Evolutionary conservation across 2,329 filamentous ascomycete species (phyloP), one percentile per base, ranked within the genome.

Genomic region (Ophiocordyceps polyrhachis-furcata): DNA sequence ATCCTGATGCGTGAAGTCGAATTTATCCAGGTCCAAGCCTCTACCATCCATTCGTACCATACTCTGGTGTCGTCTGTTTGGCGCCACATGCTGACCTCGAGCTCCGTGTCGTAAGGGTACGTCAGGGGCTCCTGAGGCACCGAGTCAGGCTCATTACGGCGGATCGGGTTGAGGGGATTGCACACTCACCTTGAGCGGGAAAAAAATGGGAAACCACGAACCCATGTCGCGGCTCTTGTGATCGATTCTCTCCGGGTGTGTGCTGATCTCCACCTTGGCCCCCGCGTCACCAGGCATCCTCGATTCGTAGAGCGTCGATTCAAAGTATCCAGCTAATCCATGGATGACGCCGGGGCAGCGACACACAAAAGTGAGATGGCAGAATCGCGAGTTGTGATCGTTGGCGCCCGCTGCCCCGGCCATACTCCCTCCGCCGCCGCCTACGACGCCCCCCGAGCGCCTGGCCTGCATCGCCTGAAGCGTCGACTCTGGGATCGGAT

Each of bases 151-250:
- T 21, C 38, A 15, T 23, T 11, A 13, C 38, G 19, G 6, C 13
- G 8, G 8, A 15, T 12, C 5, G 19, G 19, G 25, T 41, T 4
- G 13, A 6, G 38, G 3, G 35, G 31, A 3, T n/a, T 1, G n/a
- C 15, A 28, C 9, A 59, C 74, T 56, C 68, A 88, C 87, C 77
- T 91, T 93, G 14, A 98, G 66, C 0, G 93, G 91, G 58, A 98
- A 98, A 66, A 89, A 95, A 28, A 98, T 96, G 1, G 91, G 91
- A 60, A 98, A 98, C 91, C 91, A 98, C 45, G 85, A 93, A 50
- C 95, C 93, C 93, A 98, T 98, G 55, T 93, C 88, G 57, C 82
- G 83, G 69, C 87, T 94, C 74, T 96, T 96, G 46, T 68, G 67
- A 46, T 91, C 85, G 64, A 98, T 96, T 28, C 81, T 84, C 50